Evolutionary conservation across 1,139 yeast genomes (phyloP).

Genomic region (Nakaseomyces kungkrabaensis): DNA sequence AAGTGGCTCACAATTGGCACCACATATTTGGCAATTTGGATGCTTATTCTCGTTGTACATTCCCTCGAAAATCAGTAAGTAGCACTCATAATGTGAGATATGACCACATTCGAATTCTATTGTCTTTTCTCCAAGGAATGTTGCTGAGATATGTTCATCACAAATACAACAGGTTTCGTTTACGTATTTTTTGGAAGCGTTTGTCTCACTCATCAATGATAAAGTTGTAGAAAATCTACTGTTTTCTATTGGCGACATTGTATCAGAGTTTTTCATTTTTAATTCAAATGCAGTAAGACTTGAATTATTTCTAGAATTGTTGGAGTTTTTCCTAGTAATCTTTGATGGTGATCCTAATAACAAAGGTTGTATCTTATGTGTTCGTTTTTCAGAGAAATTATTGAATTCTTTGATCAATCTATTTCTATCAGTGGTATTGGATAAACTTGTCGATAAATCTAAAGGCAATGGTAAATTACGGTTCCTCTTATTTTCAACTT

Average conservation of each 20-base stretch:
- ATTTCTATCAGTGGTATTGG: background rate
- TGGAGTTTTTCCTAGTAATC: slow-evolving; percentile 12
- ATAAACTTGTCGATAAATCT: slow-evolving; percentile 8
- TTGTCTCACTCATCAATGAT: slow-evolving; percentile 1
- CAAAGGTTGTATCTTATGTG: background rate
- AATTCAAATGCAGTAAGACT: background rate
- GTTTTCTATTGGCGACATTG: slow-evolving; percentile 6
- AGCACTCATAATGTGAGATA: slow-evolving; percentile 25
- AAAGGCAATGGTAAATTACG: slow-evolving; percentile 18
- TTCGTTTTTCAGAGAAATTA: background rate
- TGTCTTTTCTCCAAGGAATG: slow-evolving; percentile 29
- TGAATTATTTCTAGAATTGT: slow-evolving; percentile 7
- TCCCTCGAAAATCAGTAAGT: slow-evolving; percentile 14
- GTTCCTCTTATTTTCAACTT: slow-evolving; percentile 5
- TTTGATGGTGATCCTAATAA: background rate
- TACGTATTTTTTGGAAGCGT: slow-evolving; percentile 18
- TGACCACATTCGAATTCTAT: slow-evolving; percentile 30
- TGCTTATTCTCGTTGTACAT: slow-evolving; percentile 6
- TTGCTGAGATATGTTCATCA: slow-evolving; percentile 27
- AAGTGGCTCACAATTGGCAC: slow-evolving; percentile 13
- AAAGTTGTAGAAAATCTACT: slow-evolving; percentile 9
- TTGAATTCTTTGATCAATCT: background rate
- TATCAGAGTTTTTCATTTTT: background rate
- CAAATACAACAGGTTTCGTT: slow-evolving; percentile 30
- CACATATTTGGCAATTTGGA: slow-evolving; percentile 26